Percentiles rank a stretch among this genome's conserved stretches.
Conservation (phyloP, 2,329 filamentous ascomycete genomes). For the Fusarium ramigenum region DNA sequence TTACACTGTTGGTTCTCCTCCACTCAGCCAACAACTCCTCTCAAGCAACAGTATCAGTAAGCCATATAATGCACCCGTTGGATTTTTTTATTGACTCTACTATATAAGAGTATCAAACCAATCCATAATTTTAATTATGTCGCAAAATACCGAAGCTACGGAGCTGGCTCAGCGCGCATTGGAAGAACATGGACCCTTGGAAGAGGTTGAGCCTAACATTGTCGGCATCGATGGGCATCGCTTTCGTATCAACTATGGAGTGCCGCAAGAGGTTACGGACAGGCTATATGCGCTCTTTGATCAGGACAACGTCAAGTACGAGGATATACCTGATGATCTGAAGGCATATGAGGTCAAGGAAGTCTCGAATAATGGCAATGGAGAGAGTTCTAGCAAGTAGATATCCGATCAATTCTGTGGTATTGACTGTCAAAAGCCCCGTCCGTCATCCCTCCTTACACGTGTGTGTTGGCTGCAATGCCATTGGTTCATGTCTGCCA, state of each 20-base stretch:
- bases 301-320: neutral
- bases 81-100: neutral
- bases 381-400: neutral
- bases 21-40: neutral
- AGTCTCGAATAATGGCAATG: neutral
- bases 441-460: neutral
- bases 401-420: fast-evolving
- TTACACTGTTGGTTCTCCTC: fast-evolving
- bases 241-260: neutral
- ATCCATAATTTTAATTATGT: neutral
- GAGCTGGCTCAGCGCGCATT: neutral
- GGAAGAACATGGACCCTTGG: neutral
- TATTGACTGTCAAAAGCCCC: too few species aligned
- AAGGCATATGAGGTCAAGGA: neutral
- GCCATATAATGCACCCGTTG: too few species aligned
- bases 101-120: fast-evolving
- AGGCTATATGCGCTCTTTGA: neutral
- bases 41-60: neutral
- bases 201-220: neutral
- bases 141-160: neutral
- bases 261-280: neutral
- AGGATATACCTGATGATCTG: neutral
- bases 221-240: neutral
- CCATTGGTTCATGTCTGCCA: neutral
- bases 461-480: too few species aligned